Conservation (phyloP, 805 yeast species). For the Metschnikowia similis region DNA sequence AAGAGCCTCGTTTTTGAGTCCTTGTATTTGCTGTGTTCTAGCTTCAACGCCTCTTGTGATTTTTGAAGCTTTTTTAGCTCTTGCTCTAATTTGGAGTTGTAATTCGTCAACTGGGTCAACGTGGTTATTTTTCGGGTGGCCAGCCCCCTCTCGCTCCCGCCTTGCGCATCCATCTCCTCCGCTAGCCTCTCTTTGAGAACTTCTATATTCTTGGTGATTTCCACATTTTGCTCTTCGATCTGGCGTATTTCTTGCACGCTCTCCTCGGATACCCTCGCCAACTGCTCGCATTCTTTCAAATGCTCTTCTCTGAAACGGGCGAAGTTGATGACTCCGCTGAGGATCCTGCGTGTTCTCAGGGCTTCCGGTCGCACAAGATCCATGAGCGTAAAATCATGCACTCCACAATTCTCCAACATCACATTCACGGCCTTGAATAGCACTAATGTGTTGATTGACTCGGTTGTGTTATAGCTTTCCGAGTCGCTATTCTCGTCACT, state of each 20-base stretch:
- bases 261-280: constrained; percentile 52
- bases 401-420: constrained; percentile 69
- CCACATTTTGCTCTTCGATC: constrained; percentile 19
- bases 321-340: constrained; percentile 82
- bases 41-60: constrained; percentile 56
- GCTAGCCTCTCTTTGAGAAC: constrained; percentile 19
- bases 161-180: constrained; percentile 36
- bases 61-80: constrained; percentile 59
- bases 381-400: constrained; percentile 67
- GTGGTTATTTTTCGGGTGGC: constrained; percentile 28
- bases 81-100: constrained; percentile 54
- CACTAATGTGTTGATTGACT: constrained; percentile 40
- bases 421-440: constrained; percentile 56
- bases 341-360: constrained; percentile 53
- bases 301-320: constrained; percentile 81
- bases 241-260: constrained; percentile 40
- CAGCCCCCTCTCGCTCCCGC: constrained; percentile 17
- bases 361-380: constrained; percentile 81
- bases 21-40: constrained; percentile 62
- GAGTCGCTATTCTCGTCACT: constrained; percentile 7
- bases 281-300: constrained; percentile 61
- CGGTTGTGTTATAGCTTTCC: constrained; percentile 29
- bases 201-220: constrained; percentile 10
- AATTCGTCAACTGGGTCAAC: constrained; percentile 37
- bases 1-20: constrained; percentile 55